These are phyloP conservation scores for Fusarium armeniacum DNA, from an alignment of 2,329 filamentous ascomycete genomes.

Conservation along the genomic window DNA sequence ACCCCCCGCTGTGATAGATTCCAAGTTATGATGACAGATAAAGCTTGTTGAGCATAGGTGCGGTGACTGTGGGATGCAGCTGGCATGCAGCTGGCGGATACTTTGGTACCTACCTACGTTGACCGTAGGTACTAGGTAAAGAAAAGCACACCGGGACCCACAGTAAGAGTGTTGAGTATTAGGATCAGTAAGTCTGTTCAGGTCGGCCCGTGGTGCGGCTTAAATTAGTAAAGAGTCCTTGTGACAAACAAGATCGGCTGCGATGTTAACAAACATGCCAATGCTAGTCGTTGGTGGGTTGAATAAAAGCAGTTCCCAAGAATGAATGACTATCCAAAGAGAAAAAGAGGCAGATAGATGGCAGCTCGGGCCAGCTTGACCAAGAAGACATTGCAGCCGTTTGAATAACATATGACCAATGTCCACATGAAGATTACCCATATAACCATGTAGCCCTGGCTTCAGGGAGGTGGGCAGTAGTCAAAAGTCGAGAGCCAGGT, in stretches of 20 bases:
- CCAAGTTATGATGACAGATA: conserved; percentile 10
- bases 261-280: neutral
- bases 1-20: conserved; percentile 20
- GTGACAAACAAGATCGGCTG: neutral
- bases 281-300: neutral
- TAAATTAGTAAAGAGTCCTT: neutral
- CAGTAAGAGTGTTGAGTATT: neutral
- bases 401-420: conserved; percentile 6
- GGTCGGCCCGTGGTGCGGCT: neutral
- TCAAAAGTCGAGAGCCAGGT: neutral
- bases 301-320: neutral
- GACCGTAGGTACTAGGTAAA: neutral
- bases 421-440: neutral
- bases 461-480: conserved; percentile 24
- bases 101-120: neutral
- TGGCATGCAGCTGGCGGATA: conserved; percentile 24
- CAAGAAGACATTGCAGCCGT: neutral
- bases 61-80: conserved; percentile 8
- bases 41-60: conserved; percentile 4
- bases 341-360: neutral
- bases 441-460: conserved; percentile 23
- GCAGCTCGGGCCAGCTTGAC: neutral
- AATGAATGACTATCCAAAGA: neutral
- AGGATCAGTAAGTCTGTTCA: neutral
- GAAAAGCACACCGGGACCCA: neutral